These are phyloP conservation scores for Kodamaea ohmeri DNA, from an alignment of 1,139 yeast genomes.

Conservation along the genomic window DNA sequence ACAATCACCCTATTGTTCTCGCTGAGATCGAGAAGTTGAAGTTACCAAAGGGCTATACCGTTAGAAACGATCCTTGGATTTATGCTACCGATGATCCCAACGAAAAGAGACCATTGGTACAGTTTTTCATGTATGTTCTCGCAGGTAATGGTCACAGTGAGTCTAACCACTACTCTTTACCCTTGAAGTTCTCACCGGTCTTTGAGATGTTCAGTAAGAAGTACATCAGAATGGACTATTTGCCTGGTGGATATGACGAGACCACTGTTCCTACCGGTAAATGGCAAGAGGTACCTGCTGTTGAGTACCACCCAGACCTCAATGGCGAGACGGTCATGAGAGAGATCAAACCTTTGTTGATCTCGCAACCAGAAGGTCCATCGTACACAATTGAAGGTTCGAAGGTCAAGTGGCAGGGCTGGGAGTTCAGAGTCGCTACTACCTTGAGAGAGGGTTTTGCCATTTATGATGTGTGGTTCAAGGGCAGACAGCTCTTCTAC, in stretches of 20 bases:
- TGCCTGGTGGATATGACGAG: slow-evolving; percentile 72
- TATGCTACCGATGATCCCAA: slow-evolving; percentile 73
- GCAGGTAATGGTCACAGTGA: slow-evolving; percentile 68
- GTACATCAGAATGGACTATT: slow-evolving; percentile 73
- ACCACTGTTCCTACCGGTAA: slow-evolving; percentile 57
- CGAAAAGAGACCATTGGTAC: slow-evolving; percentile 62
- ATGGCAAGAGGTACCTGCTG: slow-evolving; percentile 59
- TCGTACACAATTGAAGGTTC: slow-evolving; percentile 65
- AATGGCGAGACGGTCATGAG: slow-evolving; percentile 53
- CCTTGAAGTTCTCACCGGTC: slow-evolving; percentile 79
- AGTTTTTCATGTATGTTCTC: slow-evolving; percentile 76
- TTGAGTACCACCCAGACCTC: slow-evolving; percentile 74
- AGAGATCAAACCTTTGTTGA: slow-evolving; percentile 73
- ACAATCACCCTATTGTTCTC: slow-evolving; percentile 54
- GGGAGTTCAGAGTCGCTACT: slow-evolving; percentile 79
- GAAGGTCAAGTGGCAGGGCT: slow-evolving; percentile 81
- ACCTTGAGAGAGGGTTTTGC: slow-evolving; percentile 85
- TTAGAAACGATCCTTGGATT: slow-evolving; percentile 84
- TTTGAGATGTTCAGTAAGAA: slow-evolving; percentile 65
- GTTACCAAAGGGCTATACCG: slow-evolving; percentile 53
- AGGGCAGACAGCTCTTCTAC: slow-evolving; percentile 79
- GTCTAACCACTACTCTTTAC: slow-evolving; percentile 82
- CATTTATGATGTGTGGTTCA: slow-evolving; percentile 70
- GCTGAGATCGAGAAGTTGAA: slow-evolving; percentile 66
- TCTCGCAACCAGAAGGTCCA: slow-evolving; percentile 84